A percentile compares a stretch with the other conserved stretches of the same genome.
phyloP scores from a whole-genome alignment of 1,284 basidiomycete species.

The Fistulinella cinereoalba region DNA sequence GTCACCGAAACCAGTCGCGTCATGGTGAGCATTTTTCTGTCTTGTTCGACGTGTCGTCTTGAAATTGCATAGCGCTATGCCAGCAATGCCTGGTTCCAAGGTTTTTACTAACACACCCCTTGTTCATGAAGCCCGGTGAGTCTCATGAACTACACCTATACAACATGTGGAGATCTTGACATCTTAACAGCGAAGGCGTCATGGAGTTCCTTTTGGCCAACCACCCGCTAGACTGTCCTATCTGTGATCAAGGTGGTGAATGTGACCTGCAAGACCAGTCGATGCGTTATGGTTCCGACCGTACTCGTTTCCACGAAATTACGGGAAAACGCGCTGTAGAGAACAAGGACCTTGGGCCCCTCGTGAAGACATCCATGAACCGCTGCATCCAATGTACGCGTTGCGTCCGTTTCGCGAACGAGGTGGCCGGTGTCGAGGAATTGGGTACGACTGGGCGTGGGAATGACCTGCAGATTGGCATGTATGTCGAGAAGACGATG shows the following conservation, averaged over 20 bases:
- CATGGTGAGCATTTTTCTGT: conserved; percentile 55
- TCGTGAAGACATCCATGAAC: conserved; percentile 99
- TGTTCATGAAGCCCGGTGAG: conserved; percentile 90
- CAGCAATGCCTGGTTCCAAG: conserved; percentile 94
- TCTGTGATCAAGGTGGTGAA: conserved; percentile 98
- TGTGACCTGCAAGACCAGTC: conserved; percentile 99
- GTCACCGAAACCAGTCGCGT: conserved; percentile 91
- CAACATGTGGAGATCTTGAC: conserved; percentile 14
- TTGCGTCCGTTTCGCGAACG: conserved; percentile 98
- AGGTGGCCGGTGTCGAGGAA: conserved; percentile 98
- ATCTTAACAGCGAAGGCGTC: conserved; percentile 76
- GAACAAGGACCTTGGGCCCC: conserved; percentile 97
- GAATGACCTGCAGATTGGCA: conserved; percentile 98
- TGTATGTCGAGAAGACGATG: conserved; percentile 97
- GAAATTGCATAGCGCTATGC: conserved; percentile 74
- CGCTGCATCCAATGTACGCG: conserved; percentile 99
- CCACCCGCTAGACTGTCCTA: conserved; percentile 97
- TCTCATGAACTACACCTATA: conserved; percentile 1
- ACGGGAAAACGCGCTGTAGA: conserved; percentile 97
- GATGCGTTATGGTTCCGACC: conserved; percentile 98
- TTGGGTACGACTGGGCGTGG: conserved; percentile 96
- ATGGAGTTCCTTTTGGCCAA: conserved; percentile 99
- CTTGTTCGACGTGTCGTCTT: conserved; percentile 18
- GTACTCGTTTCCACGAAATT: conserved; percentile 97
- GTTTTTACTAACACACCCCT: conserved; percentile 95